Percentiles rank a stretch among this genome's conserved stretches.
These are phyloP conservation scores for Thuja plicata DNA, from an alignment of 83 land plant genomes.

Conservation along the genomic window DNA sequence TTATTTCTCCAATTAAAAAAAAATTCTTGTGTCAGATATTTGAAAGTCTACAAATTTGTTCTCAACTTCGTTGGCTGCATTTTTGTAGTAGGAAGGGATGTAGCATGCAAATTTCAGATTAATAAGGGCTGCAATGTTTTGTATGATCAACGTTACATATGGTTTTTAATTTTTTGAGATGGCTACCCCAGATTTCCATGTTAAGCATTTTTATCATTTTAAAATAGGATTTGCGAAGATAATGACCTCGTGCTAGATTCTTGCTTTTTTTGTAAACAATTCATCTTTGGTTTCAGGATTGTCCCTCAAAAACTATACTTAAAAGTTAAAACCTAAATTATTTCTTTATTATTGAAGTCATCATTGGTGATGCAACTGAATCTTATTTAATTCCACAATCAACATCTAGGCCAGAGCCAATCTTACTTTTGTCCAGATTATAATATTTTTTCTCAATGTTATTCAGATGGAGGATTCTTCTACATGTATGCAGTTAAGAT, in stretches of 20 bases:
- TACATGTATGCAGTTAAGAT: neutral
- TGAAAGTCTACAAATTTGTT: neutral
- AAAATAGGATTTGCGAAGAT: neutral
- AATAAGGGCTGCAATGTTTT: neutral
- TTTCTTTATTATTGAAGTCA: neutral
- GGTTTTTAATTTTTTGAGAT: neutral
- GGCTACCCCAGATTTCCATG: neutral
- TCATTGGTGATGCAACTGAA: neutral
- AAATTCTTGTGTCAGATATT: neutral
- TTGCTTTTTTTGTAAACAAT: neutral
- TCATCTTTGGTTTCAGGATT: neutral
- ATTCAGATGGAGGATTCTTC: neutral
- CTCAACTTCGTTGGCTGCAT: neutral
- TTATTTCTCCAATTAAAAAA: neutral
- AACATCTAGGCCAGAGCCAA: neutral
- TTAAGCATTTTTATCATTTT: neutral
- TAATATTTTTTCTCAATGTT: neutral
- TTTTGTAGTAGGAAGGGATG: neutral
- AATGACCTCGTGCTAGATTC: neutral
- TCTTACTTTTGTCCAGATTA: neutral
- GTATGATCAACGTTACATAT: neutral
- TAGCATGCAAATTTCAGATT: neutral
- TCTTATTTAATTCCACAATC: neutral
- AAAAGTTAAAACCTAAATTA: neutral
- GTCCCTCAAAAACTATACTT: neutral